phyloP scores from a whole-genome alignment of 768 basidiomycete genomes.

The Hericium coralloides region DNA sequence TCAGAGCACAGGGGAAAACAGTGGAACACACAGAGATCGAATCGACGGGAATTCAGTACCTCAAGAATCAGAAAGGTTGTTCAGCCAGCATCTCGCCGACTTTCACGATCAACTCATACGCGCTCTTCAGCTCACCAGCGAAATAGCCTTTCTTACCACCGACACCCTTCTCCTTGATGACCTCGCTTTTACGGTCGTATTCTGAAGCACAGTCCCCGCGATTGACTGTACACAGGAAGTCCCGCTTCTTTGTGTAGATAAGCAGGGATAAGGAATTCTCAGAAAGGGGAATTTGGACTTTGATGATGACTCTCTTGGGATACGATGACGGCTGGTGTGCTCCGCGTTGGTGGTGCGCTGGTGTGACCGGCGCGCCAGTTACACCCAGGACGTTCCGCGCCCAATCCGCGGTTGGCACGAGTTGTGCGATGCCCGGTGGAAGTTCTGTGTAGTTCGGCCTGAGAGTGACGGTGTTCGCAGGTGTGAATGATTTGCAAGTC shows the following conservation, averaged over 20 bases:
- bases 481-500: conserved; percentile 35
- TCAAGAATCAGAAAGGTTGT: conserved; percentile 38
- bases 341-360: conserved; percentile 11
- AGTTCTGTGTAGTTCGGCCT: conserved; percentile 30
- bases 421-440: not conserved
- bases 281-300: conserved; percentile 39
- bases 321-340: conserved; percentile 4
- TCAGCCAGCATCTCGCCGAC: conserved; percentile 43
- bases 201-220: conserved; percentile 23
- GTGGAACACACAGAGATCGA: too few species aligned
- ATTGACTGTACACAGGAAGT: conserved; percentile 38
- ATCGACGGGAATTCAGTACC: not conserved
- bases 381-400: conserved; percentile 23
- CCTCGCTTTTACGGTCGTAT: conserved; percentile 33
- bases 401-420: conserved; percentile 22
- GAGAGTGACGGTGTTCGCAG: conserved; percentile 35
- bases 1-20: too few species aligned
- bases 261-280: conserved; percentile 16
- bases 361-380: conserved; percentile 5
- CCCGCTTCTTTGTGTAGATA: conserved; percentile 45
- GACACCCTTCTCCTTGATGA: conserved; percentile 33
- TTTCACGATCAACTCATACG: conserved; percentile 41
- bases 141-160: conserved; percentile 44
- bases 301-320: conserved; percentile 39
- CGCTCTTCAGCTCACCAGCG: conserved; percentile 38